Percentiles rank a stretch among this genome's conserved stretches.
Evolutionary conservation across 257 asterid species (phyloP).

Genomic region (Solanum sitiens): DNA sequence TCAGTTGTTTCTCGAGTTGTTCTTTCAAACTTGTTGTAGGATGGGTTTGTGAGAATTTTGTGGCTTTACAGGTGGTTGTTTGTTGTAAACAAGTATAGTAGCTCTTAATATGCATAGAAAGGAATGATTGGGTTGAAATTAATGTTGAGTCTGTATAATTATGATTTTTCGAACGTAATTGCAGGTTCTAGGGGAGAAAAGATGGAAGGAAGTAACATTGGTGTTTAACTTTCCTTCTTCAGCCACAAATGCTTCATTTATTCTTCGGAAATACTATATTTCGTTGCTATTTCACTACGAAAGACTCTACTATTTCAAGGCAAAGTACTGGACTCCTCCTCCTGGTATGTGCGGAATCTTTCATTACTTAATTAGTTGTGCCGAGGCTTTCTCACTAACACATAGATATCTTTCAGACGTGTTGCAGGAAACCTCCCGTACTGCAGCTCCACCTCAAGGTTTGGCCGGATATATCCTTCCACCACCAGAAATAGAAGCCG

Average conservation of each 20-base stretch:
- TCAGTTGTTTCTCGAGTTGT: background rate
- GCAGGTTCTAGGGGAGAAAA: constrained; percentile 59
- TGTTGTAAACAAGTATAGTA: background rate
- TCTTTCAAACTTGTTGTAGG: background rate
- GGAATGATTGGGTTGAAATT: background rate
- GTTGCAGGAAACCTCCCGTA: constrained; percentile 18
- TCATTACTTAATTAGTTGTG: background rate
- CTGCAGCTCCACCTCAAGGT: constrained; percentile 14
- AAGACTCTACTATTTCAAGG: constrained; percentile 61
- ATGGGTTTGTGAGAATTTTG: background rate
- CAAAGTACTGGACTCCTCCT: constrained; percentile 51
- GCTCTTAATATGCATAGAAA: background rate
- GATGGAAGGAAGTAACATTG: constrained; percentile 70
- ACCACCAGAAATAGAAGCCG: constrained; percentile 9
- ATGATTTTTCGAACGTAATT: background rate
- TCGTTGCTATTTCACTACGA: constrained; percentile 75
- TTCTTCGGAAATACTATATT: constrained; percentile 71
- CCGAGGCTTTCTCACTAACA: background rate
- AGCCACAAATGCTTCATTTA: constrained; percentile 84
- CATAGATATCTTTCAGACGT: constrained; percentile 23
- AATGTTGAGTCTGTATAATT: background rate
- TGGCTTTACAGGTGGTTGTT: background rate
- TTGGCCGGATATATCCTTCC: constrained; percentile 3
- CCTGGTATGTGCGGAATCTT: constrained; percentile 27
- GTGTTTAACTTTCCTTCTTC: constrained; percentile 71